These are phyloP conservation scores for Colletotrichum sp. DNA, from an alignment of 2,329 filamentous ascomycete species.

Conservation along the genomic window DNA sequence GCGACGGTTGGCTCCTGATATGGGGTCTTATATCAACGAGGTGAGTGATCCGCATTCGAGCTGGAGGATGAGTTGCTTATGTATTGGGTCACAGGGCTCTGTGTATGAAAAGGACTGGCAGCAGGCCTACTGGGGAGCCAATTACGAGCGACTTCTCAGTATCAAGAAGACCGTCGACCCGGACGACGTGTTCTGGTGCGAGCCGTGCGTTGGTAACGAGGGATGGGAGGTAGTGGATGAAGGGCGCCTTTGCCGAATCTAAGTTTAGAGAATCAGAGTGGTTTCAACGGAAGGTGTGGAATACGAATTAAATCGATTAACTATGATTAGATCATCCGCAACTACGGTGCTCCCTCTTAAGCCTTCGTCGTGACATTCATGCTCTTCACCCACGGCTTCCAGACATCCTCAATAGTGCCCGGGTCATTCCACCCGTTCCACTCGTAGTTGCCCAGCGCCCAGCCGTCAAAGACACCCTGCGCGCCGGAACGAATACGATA, in stretches of 20 bases:
- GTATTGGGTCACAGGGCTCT: not conserved
- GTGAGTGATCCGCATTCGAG: not conserved
- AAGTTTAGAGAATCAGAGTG: too few species aligned
- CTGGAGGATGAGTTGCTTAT: not conserved
- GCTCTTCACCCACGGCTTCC: constrained; percentile 53
- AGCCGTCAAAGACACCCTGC: constrained; percentile 52
- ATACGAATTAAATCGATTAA: too few species aligned
- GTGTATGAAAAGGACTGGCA: constrained; percentile 19
- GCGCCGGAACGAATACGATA: constrained; percentile 52
- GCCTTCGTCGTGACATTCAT: constrained; percentile 45
- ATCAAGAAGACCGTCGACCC: constrained; percentile 19
- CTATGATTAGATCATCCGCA: too few species aligned
- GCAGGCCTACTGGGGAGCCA: constrained; percentile 17
- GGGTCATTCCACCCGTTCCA: constrained; percentile 52
- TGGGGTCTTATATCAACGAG: constrained; percentile 21
- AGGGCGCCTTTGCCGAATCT: not conserved
- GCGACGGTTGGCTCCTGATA: constrained; percentile 22
- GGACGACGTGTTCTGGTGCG: constrained; percentile 15
- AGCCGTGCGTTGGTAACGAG: constrained; percentile 12
- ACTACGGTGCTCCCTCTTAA: not conserved
- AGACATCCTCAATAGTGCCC: constrained; percentile 50
- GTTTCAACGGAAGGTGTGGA: too few species aligned
- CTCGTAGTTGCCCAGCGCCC: constrained; percentile 51
- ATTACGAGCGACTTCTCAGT: constrained; percentile 3
- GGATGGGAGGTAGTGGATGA: not conserved